Evolutionary conservation across 2,329 filamentous ascomycete genomes (phyloP).

Genomic region (Camptophora hylomeconis): DNA sequence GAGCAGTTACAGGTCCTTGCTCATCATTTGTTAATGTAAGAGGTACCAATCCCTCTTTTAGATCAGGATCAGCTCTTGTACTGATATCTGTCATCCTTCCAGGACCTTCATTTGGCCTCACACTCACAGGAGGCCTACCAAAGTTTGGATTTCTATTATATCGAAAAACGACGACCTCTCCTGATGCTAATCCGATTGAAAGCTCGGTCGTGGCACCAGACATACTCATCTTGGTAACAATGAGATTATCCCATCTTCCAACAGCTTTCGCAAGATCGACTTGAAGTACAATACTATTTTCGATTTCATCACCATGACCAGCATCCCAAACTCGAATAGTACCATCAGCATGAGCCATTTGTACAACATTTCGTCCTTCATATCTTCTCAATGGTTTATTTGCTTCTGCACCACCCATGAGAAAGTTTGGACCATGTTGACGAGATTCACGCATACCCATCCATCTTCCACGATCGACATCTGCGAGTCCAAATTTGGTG

Average conservation of each 20-base stretch:
- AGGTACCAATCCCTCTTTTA: conserved; percentile 74
- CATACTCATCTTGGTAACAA: conserved; percentile 68
- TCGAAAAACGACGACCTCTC: conserved; percentile 76
- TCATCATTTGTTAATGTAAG: conserved; percentile 70
- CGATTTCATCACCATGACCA: conserved; percentile 83
- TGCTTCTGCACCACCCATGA: conserved; percentile 67
- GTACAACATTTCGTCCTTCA: conserved; percentile 71
- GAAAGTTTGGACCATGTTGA: conserved; percentile 60
- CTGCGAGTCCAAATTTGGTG: conserved; percentile 56
- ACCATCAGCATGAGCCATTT: conserved; percentile 80
- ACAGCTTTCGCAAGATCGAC: conserved; percentile 76
- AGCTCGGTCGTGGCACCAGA: conserved; percentile 72
- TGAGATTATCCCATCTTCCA: conserved; percentile 62
- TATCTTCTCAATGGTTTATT: conserved; percentile 59
- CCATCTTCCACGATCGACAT: conserved; percentile 69
- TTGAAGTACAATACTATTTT: conserved; percentile 70
- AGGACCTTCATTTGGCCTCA: conserved; percentile 46
- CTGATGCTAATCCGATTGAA: conserved; percentile 63
- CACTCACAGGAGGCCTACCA: conserved; percentile 34
- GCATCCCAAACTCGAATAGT: conserved; percentile 88
- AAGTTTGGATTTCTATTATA: conserved; percentile 72
- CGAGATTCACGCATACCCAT: conserved; percentile 79
- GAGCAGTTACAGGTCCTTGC: conserved; percentile 64
- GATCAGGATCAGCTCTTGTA: conserved; percentile 53
- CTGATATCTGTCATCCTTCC: conserved; percentile 65